Base-by-base conservation (phyloP, 2,329 filamentous ascomycete species). In the Furcasterigmium furcatum region DNA sequence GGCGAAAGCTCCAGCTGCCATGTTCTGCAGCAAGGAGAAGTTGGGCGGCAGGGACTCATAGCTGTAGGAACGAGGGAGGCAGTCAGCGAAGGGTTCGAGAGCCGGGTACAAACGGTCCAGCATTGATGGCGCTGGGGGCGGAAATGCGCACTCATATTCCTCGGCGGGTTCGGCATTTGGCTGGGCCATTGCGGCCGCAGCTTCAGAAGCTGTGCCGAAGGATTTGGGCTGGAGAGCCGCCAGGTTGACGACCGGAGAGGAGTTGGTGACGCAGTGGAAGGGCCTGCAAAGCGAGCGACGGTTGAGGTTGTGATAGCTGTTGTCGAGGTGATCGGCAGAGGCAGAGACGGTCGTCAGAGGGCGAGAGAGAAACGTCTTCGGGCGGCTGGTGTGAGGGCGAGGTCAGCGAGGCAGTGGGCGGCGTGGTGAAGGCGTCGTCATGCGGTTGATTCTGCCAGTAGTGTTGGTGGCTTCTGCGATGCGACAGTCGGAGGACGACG, bases 31-130 rank as follows among this genome's bases (percentile, higher is more conserved):
- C 62, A 97, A 79, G 58, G 91, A 94, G 76, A 96, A 96, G 71
- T 96, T 95, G 55, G 91, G 88, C 53, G 92, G 91, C 47, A 99
- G 82, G 54, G 86, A 85, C 79, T 97, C 92, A 80, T 97, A 97
- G 72, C 81, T 85, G 43, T 20, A 36, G 50, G 25, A 41, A 35
- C 27, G 20, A 50, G 21, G 44, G 46, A 42, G 27, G 38, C 36
- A 44, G 50, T 56, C 40, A 58, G 50, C 44, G 20, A 50, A 25
- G 21, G 21, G 38, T 25, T n/a, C 27, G 13, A 21, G 24, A 12
- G 7, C 24, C 24, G 29, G 9, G 13, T 16, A 25, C 30, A 8
- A 16, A 14, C 25, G 19, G 18, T 20, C 25, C 24, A 38, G 24
- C 46, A 38, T 18, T 25, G 43, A 30, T 22, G 14, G 24, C 34